These are phyloP conservation scores for Nigrospora oryzae DNA, from an alignment of 2,329 filamentous ascomycete species.

Conservation along the genomic window DNA sequence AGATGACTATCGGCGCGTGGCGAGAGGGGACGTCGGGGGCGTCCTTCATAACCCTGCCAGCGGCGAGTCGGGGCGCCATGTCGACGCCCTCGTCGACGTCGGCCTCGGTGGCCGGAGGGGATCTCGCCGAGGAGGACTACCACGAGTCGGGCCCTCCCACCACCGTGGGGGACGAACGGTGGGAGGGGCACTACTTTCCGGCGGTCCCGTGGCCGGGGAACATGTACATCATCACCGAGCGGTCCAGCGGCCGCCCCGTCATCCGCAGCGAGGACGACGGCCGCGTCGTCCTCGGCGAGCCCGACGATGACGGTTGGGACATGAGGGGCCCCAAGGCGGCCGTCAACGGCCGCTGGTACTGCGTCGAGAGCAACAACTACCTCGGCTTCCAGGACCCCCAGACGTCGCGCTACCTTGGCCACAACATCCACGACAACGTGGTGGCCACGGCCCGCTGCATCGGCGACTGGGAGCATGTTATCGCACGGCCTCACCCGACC, in stretches of 20 bases:
- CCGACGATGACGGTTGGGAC: too few relatives aligned
- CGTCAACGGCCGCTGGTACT: background rate
- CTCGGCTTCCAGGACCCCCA: background rate
- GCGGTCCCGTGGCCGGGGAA: background rate
- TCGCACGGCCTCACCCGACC: background rate
- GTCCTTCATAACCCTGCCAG: too few relatives aligned
- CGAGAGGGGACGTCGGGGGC: too few relatives aligned
- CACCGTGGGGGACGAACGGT: background rate
- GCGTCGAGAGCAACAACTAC: background rate
- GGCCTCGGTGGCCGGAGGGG: too few relatives aligned
- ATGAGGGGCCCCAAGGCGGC: too few relatives aligned
- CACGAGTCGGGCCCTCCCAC: background rate
- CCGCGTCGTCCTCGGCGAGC: background rate
- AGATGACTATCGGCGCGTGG: too few relatives aligned
- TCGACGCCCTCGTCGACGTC: too few relatives aligned
- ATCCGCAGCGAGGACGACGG: background rate
- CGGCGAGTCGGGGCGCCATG: too few relatives aligned
- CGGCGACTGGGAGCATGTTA: background rate
- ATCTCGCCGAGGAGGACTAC: background rate
- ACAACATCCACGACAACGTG: background rate
- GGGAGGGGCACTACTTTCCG: background rate
- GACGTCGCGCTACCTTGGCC: too few relatives aligned
- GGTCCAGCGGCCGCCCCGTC: background rate
- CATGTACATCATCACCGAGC: background rate
- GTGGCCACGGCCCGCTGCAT: background rate